phyloP scores from a whole-genome alignment of 108 stramenopile species.

The Ochromonas danica region DNA sequence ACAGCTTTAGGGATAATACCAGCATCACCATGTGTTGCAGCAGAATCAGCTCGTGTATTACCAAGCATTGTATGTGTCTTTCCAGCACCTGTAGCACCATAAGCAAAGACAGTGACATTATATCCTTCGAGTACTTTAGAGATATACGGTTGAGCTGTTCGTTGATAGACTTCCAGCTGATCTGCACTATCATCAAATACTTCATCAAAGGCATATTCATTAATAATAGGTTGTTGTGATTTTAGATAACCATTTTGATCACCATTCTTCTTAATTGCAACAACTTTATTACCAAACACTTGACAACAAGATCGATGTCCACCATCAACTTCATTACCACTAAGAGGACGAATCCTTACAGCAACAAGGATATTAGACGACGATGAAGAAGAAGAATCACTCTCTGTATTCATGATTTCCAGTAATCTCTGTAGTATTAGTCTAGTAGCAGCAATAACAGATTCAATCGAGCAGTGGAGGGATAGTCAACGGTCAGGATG shows the following conservation, averaged over 20 bases:
- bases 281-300: constrained; percentile 44
- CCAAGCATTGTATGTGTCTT: constrained; percentile 71
- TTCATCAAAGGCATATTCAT: constrained; percentile 53
- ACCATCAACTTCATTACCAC: constrained; percentile 39
- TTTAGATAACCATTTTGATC: constrained; percentile 44
- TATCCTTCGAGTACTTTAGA: constrained; percentile 48
- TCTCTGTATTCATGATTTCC: too few species aligned
- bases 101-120: constrained; percentile 62
- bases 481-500: too few species aligned
- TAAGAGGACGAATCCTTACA: constrained; percentile 54
- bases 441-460: too few species aligned
- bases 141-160: constrained; percentile 51
- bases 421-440: too few species aligned
- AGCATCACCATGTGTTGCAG: constrained; percentile 39
- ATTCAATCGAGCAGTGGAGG: too few species aligned
- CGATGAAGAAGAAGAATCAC: too few species aligned
- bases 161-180: constrained; percentile 47
- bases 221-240: constrained; percentile 46
- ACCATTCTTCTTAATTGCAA: constrained; percentile 49
- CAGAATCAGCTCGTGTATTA: constrained; percentile 35
- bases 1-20: constrained; percentile 64
- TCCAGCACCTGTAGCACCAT: constrained; percentile 66
- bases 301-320: constrained; percentile 53
- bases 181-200: constrained; percentile 42
- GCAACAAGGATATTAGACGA: constrained; percentile 58